Evolutionary conservation across 2,329 filamentous ascomycete species (phyloP).

Genomic region (Lachnellula occidentalis): DNA sequence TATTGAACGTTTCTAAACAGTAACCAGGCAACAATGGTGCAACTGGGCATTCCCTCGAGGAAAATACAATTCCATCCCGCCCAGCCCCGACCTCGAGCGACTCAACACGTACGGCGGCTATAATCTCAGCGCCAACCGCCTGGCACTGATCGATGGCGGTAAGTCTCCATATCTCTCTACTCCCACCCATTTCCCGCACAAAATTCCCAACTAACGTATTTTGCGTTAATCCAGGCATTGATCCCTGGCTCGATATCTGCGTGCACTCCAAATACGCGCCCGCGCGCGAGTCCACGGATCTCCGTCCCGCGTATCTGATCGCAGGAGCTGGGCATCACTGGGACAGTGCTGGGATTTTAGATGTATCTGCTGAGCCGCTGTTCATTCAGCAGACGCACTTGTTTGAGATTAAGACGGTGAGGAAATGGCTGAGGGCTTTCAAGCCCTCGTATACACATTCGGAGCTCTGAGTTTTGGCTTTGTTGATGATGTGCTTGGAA

Average conservation of each 20-base stretch:
- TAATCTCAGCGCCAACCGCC: slow-evolving; percentile 39
- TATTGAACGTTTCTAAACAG: not conserved
- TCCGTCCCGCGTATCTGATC: slow-evolving; percentile 45
- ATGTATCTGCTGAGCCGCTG: slow-evolving; percentile 41
- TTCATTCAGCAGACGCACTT: slow-evolving; percentile 46
- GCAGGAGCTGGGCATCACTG: slow-evolving; percentile 47
- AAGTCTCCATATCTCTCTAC: slow-evolving; percentile 12
- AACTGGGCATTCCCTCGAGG: slow-evolving; percentile 47
- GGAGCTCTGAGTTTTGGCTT: not conserved
- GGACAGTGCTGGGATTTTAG: slow-evolving; percentile 30
- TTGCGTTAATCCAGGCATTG: slow-evolving; percentile 22
- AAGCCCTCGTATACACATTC: not conserved
- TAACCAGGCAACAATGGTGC: slow-evolving; percentile 41
- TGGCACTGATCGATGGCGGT: slow-evolving; percentile 47
- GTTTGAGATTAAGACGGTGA: slow-evolving; percentile 45
- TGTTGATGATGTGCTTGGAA: too few relatives aligned
- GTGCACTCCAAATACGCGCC: slow-evolving; percentile 43
- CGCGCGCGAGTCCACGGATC: slow-evolving; percentile 35
- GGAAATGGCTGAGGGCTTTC: slow-evolving; percentile 31
- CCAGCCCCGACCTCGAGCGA: slow-evolving; percentile 36
- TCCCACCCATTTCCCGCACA: not conserved
- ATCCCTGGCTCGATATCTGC: slow-evolving; percentile 48
- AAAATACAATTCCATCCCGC: slow-evolving; percentile 39
- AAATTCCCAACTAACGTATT: too few relatives aligned
- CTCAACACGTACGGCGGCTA: slow-evolving; percentile 45